Base-by-base conservation (phyloP, 2,329 filamentous ascomycete genomes). In the Elsinoe fawcettii region DNA sequence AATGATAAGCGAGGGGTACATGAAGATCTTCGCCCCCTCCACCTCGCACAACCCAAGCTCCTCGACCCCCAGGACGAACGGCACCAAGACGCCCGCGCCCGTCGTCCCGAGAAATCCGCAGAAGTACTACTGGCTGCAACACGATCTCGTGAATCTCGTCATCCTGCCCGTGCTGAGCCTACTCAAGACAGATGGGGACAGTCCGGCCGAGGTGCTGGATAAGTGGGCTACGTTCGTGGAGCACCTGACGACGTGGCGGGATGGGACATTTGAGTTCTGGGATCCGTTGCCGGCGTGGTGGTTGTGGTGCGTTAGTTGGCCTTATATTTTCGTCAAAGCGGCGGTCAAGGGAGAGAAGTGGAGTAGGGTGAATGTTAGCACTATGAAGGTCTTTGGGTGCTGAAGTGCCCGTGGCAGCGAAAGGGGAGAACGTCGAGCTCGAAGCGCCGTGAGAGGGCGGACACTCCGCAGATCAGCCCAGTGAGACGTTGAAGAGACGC, bases 351-450 rank as follows among this genome's bases (percentile, higher is more conserved):
- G 80, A 1, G 74, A 65, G 60, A 73, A 71, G 58, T 88, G 85
- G 85, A 84, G 79, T 60, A 74, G 83, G 60, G 67, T 86, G 36
- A 88, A 88, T 68, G 82, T 87, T 2, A 86, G 83, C 63, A 88
- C 85, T 11, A 77, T 75, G 23, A 83, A 81, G 68, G 75, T 82
- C 67, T 83, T 83, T 65, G 69, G 70, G 61, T 71, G 68, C 56
- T 70, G 57, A 64, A 30, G n/a, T n/a, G n/a, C n/a, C n/a, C n/a
- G n/a, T n/a, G n/a, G n/a, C n/a, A n/a, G n/a, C n/a, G n/a, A n/a
- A 44, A n/a, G 39, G 39, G 6, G 4, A 4, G 39, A 44, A 20
- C 5, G 39, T 23, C n/a, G n/a, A n/a, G n/a, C n/a, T n/a, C n/a
- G n/a, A n/a, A n/a, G n/a, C n/a, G n/a, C n/a, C n/a, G n/a, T n/a